Base-by-base conservation (phyloP, 208 protist genomes). In the Lotmaria passim region DNA sequence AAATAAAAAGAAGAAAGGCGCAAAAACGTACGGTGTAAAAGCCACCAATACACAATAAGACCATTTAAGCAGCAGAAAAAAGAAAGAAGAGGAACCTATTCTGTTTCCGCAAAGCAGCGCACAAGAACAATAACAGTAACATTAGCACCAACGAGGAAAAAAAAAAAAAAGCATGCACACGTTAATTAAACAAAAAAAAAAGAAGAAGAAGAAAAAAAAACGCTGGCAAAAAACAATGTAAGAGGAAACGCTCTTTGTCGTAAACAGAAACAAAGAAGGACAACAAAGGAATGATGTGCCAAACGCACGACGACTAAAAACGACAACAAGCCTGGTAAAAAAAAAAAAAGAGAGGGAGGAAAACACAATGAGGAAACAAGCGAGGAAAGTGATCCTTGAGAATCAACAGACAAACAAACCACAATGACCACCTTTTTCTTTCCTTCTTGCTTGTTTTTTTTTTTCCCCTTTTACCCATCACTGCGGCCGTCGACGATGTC, bases 401-500 rank as follows among this genome's bases (percentile, higher is more conserved):
- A 12, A 12, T 41, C 12, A 41, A 68, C 43, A 55, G 61, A 69
- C 53, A 69, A 58, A 75, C 46, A 55, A 56, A 60, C 67, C 12
- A n/a, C 41, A 66, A 24, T 41, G 38, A 30, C 24, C 26, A n/a
- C 36, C 52, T 68, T 55, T 56, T n/a, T 46, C 10, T 19, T 3
- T 46, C 15, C 7, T 19, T n/a, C 41, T 17, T 19, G 2, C 15
- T 15, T 62, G 19, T 53, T 68, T 36, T 36, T 26, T 52, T 58
- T 46, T 46, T 46, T 46, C 5, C 11, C 10, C 11, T 46, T 10
- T 33, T 58, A 61, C 43, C 15, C 19, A 1, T 30, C n/a, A 6
- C 47, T 39, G 44, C 59, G 69, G 36, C 83, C 83, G 21, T 87
- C 82, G 19, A 94, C 79, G 19, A 93, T 58, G 62, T 92, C 88